Conservation (phyloP, 208 protist genomes). For the Crithidia brevicula region DNA sequence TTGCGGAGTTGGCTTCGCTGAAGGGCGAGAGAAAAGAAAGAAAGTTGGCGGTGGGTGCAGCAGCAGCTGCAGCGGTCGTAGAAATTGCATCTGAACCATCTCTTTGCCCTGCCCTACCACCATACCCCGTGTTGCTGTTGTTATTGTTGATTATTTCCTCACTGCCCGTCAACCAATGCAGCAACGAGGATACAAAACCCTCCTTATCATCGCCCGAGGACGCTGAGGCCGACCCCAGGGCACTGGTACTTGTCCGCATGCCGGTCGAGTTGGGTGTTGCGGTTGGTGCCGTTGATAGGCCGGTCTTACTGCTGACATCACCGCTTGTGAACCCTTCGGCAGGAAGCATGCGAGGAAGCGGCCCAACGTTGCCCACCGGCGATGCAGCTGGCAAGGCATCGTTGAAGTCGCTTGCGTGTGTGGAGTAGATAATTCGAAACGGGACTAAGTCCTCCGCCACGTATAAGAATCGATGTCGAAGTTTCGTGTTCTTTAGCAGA, state of each 20-base stretch:
- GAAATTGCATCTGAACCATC: no score
- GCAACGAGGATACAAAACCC: slow-evolving; percentile 3
- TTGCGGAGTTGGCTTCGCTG: background rate
- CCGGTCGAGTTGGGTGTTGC: no score
- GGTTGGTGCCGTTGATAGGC: no score
- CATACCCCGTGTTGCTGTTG: background rate
- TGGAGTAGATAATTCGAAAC: slow-evolving; percentile 56
- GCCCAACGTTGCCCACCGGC: background rate
- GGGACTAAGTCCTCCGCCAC: slow-evolving; percentile 19
- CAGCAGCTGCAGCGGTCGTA: no score
- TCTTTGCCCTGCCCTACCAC: no score
- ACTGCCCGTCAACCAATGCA: slow-evolving; percentile 5
- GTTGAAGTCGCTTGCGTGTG: slow-evolving; percentile 41
- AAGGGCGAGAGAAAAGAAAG: slow-evolving; percentile 7
- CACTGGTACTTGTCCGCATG: no score
- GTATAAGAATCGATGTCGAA: slow-evolving; percentile 32
- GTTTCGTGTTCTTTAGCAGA: slow-evolving; percentile 34
- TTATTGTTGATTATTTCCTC: no score
- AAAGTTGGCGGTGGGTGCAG: slow-evolving; percentile 3
- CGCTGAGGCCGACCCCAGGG: no score
- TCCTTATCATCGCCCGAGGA: background rate
- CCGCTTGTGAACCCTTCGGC: no score
- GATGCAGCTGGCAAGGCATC: slow-evolving; percentile 3
- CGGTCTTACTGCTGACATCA: no score
- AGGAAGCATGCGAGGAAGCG: background rate